Conservation (phyloP, 2,329 filamentous ascomycete genomes). For the Dactylellina leptospora region DNA sequence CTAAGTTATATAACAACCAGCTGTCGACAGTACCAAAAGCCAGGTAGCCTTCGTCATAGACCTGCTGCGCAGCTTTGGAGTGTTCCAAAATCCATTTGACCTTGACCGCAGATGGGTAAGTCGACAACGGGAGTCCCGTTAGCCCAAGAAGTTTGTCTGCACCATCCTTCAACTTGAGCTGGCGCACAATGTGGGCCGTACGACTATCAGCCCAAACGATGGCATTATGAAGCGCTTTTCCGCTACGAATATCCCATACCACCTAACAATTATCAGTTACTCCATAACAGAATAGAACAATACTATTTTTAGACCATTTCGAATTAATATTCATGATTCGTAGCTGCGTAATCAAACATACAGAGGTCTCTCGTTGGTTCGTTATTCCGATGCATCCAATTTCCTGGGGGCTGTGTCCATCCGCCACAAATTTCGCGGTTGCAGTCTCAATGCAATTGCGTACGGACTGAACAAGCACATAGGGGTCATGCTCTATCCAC, state of each 20-base stretch:
- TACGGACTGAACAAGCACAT: slow-evolving; percentile 77
- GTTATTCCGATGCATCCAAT: slow-evolving; percentile 85
- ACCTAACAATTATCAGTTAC: slow-evolving; percentile 62
- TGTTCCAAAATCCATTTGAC: slow-evolving; percentile 83
- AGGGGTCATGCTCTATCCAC: slow-evolving; percentile 89
- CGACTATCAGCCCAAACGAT: slow-evolving; percentile 92
- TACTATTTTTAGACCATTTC: too few species aligned
- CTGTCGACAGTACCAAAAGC: slow-evolving; percentile 88
- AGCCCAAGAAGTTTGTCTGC: slow-evolving; percentile 74
- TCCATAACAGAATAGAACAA: too few species aligned
- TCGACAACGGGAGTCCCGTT: slow-evolving; percentile 84
- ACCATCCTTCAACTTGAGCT: slow-evolving; percentile 73
- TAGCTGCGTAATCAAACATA: too few species aligned
- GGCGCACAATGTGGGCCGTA: slow-evolving; percentile 77
- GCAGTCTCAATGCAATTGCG: slow-evolving; percentile 81
- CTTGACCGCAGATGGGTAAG: slow-evolving; percentile 87
- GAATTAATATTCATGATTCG: too few species aligned
- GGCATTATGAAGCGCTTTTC: slow-evolving; percentile 81
- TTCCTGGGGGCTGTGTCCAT: slow-evolving; percentile 72
- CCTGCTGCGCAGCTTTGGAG: slow-evolving; percentile 69
- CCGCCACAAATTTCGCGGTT: slow-evolving; percentile 73
- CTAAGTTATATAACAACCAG: slow-evolving; percentile 86
- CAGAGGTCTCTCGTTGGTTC: slow-evolving; percentile 87
- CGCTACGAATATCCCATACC: slow-evolving; percentile 82
- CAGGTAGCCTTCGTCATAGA: slow-evolving; percentile 76